phyloP scores from a whole-genome alignment of 768 basidiomycete species.

The Hericium alpestre region DNA sequence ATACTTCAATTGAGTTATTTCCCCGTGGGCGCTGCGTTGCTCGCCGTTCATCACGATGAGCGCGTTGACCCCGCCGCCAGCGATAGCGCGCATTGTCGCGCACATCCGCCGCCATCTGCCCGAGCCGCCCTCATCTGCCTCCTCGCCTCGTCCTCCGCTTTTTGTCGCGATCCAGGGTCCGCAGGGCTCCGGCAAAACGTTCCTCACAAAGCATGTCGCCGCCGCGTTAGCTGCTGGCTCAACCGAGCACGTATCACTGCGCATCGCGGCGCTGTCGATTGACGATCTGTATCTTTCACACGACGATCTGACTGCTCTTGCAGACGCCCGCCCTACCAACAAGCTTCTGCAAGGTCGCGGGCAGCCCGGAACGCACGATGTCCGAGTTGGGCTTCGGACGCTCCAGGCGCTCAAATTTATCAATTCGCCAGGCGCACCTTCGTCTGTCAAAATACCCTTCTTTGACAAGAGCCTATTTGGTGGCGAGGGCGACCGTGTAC shows the following conservation, averaged over 20 bases:
- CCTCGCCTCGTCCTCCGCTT: slow-evolving; percentile 38
- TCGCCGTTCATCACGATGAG: not conserved
- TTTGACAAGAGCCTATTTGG: slow-evolving; percentile 80
- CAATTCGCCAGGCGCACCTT: slow-evolving; percentile 15
- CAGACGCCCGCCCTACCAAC: slow-evolving; percentile 47
- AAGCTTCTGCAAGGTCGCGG: slow-evolving; percentile 72
- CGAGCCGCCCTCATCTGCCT: slow-evolving; percentile 9
- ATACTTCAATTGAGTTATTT: not conserved
- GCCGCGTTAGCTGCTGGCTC: slow-evolving; percentile 17
- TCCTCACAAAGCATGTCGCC: slow-evolving; percentile 51
- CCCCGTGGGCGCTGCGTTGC: not conserved
- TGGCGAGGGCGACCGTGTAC: slow-evolving; percentile 78
- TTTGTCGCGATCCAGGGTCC: slow-evolving; percentile 88
- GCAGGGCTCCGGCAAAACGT: slow-evolving; percentile 91
- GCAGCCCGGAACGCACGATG: slow-evolving; percentile 87
- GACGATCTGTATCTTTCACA: slow-evolving; percentile 85
- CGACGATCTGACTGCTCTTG: slow-evolving; percentile 43
- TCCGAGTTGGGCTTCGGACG: slow-evolving; percentile 47
- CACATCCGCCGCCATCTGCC: slow-evolving; percentile 30
- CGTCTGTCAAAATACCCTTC: slow-evolving; percentile 47
- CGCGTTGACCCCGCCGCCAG: slow-evolving; percentile 23
- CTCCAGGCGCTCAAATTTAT: slow-evolving; percentile 39
- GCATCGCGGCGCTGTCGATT: slow-evolving; percentile 57
- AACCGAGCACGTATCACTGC: slow-evolving; percentile 35
- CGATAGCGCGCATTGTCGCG: slow-evolving; percentile 24